Evolutionary conservation across 2,329 filamentous ascomycete species (phyloP), one percentile per base, ranked within the genome.

Genomic region (Thermothelomyces thermophilus): DNA sequence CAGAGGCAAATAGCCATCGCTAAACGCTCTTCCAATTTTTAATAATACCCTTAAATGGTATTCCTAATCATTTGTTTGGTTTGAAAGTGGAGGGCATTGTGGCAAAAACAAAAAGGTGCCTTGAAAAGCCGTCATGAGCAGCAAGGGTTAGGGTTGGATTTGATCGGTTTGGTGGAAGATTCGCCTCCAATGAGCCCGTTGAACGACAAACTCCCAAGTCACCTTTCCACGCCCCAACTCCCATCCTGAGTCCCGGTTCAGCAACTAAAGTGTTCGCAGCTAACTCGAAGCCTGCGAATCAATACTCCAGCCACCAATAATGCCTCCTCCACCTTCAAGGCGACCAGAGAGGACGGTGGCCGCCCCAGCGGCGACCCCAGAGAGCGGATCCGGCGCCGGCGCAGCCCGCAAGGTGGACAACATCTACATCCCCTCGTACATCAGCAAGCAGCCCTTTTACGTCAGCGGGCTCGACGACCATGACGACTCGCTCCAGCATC

Each of bases 401-500:
- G 73, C 69, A 14, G 70, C 77, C 14, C 80, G 77, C 48, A 95
- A 95, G 67, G 90, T 95, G 68, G 89, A 93, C 69, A 98, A 98
- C 77, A 84, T 96, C 68, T 98, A 98, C 75, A 98, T 98, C 63
- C 93, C 93, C 5, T 83, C 87, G 47, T 98, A 96, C 76, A 98
- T 98, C 72, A 90, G 90, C 61, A 96, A 95, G 68, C 90, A 94
- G 60, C 93, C 93, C 4, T 98, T 98, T 71, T 98, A 97, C 69
- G 83, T 94, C 48, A 82, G 80, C 62, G 83, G 64, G 28, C 46
- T 84, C 58, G 81, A 84, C 53, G 78, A 86, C 54, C 79, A 80
- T 60, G 80, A 79, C 65, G 90, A 97, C 63, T 98, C 97, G 66
- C 87, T 98, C 57, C 89, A 95, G 70, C 93, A 98, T 80, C 93